phyloP scores from a whole-genome alignment of 495 filamentous ascomycete species.

The Daldinia loculata region DNA sequence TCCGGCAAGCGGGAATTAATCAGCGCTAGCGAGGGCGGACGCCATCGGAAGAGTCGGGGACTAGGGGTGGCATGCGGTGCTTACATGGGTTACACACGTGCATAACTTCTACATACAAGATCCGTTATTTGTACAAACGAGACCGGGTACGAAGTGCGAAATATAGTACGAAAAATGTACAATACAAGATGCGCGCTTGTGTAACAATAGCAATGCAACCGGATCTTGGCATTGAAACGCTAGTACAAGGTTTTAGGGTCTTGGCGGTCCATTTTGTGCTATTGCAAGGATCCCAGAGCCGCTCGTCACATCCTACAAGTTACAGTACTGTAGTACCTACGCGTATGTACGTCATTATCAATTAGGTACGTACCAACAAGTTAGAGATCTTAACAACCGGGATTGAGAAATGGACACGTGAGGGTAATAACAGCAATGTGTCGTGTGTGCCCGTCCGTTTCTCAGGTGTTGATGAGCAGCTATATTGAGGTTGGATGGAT shows the following conservation, averaged over 20 bases:
- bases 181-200: constrained; percentile 21
- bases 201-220: constrained; percentile 31
- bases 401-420: constrained; percentile 30
- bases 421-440: constrained; percentile 17
- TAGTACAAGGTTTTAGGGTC: constrained; percentile 12
- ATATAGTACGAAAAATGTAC: constrained; percentile 14
- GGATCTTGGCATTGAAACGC: constrained; percentile 26
- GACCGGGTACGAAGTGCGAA: constrained; percentile 8
- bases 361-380: neutral
- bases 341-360: constrained; percentile 11
- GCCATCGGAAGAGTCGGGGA: constrained; percentile 26
- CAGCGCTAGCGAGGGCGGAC: constrained; percentile 9
- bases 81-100: constrained; percentile 9
- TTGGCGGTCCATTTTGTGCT: constrained; percentile 6
- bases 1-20: constrained; percentile 1
- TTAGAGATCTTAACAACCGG: constrained; percentile 22
- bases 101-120: constrained; percentile 10
- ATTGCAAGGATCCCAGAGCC: constrained; percentile 28
- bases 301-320: constrained; percentile 15
- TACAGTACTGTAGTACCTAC: constrained; percentile 3
- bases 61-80: constrained; percentile 8
- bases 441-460: neutral
- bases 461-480: neutral
- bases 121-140: constrained; percentile 9
- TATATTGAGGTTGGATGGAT: constrained; percentile 6